A percentile compares a stretch with the other conserved stretches of the same genome.
These are phyloP conservation scores for Areca catechu DNA, from an alignment of 176 grass and related monocot species.

Conservation along the genomic window DNA sequence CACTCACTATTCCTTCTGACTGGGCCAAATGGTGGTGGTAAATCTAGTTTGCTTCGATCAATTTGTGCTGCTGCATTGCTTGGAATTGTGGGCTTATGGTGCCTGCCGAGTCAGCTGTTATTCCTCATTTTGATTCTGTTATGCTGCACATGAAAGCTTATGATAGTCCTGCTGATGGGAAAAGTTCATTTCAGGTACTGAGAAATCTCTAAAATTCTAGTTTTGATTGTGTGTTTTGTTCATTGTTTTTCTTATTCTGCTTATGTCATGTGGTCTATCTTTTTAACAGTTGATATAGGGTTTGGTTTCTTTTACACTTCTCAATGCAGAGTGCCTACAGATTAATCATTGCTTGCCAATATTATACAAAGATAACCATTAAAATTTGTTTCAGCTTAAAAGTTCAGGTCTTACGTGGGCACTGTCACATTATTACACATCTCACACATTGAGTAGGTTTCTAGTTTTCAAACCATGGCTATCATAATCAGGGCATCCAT, in stretches of 20 bases:
- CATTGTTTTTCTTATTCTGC: no score
- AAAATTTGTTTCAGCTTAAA: no score
- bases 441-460: no score
- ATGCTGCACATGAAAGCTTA: slow-evolving; percentile 97
- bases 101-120: slow-evolving; percentile 61
- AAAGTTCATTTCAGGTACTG: slow-evolving; percentile 93
- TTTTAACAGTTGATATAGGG: not conserved
- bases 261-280: not conserved
- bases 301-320: no score
- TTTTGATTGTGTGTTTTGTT: not conserved
- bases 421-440: no score
- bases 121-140: slow-evolving; percentile 80
- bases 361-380: no score
- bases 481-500: no score
- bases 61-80: slow-evolving; percentile 83
- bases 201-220: not conserved
- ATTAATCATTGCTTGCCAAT: no score
- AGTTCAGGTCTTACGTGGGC: no score
- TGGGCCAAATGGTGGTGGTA: slow-evolving; percentile 96
- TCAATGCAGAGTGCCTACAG: no score
- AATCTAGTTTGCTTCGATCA: slow-evolving; percentile 93
- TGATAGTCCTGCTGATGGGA: slow-evolving; percentile 92
- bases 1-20: slow-evolving; percentile 73
- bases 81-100: slow-evolving; percentile 99
- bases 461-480: no score